Evolutionary conservation across 768 basidiomycete genomes (phyloP).

Genomic region (Cystofilobasidium capitatum): DNA sequence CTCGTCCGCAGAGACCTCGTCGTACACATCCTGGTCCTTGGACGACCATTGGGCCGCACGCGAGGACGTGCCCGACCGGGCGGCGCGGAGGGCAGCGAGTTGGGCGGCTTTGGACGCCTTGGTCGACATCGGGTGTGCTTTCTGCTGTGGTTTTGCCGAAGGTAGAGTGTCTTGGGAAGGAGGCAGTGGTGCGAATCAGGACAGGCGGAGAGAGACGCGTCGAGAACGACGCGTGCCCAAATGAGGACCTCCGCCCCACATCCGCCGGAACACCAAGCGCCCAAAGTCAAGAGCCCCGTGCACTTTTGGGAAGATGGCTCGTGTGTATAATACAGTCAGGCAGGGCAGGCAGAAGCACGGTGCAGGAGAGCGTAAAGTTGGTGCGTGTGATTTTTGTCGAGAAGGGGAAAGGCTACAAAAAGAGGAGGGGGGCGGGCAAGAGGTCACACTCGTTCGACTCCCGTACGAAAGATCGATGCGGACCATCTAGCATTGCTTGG

Average conservation of each 20-base stretch:
- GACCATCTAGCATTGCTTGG: background rate
- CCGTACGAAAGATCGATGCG: background rate
- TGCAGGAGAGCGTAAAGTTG: no score
- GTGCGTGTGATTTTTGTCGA: no score
- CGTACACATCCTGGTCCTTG: conserved; percentile 65
- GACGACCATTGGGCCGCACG: conserved; percentile 40
- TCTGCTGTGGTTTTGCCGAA: background rate
- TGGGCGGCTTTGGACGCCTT: conserved; percentile 6
- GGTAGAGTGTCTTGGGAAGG: background rate
- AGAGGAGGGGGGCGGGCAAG: background rate
- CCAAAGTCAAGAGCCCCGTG: no score
- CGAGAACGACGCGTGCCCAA: no score
- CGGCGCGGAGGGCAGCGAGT: conserved; percentile 40
- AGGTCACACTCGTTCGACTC: background rate
- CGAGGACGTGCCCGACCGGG: conserved; percentile 36
- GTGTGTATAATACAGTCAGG: no score
- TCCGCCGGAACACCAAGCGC: no score
- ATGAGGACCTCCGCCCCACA: no score
- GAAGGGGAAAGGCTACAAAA: no score
- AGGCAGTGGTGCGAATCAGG: no score
- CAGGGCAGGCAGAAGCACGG: no score
- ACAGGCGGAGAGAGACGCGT: no score
- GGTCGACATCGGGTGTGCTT: conserved; percentile 8
- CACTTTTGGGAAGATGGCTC: no score
- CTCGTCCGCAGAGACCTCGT: conserved; percentile 80